Conservation (phyloP, 176 grass and related monocot species). For the Ampelocalamus luodianensis region DNA sequence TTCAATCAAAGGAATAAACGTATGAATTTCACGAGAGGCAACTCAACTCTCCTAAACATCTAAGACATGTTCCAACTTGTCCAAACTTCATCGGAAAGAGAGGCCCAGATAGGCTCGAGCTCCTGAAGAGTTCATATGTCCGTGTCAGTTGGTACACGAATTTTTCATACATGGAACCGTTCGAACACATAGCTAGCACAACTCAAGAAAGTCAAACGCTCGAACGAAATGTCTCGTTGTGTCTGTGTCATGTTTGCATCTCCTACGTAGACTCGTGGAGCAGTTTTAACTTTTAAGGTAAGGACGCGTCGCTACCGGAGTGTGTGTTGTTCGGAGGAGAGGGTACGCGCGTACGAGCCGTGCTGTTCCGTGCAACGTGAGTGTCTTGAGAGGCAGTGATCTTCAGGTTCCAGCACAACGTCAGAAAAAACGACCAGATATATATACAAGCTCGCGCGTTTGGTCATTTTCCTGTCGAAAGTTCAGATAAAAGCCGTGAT, state of each 20-base stretch:
- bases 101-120: neutral
- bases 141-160: neutral
- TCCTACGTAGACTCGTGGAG: neutral
- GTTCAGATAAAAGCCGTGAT: neutral
- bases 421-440: too few relatives aligned
- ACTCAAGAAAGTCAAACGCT: too few relatives aligned
- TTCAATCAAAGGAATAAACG: too few relatives aligned
- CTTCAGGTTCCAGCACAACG: too few relatives aligned
- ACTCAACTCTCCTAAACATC: too few relatives aligned
- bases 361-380: conserved; percentile 19
- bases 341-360: neutral
- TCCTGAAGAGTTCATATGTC: neutral
- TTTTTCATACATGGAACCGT: neutral
- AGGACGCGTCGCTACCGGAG: neutral
- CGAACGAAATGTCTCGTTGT: too few relatives aligned
- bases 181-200: neutral
- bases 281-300: too few relatives aligned
- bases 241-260: conserved; percentile 1
- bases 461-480: conserved; percentile 14
- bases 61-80: too few relatives aligned
- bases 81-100: neutral
- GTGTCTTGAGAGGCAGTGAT: neutral
- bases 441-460: neutral
- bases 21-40: too few relatives aligned
- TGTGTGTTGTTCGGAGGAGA: neutral